A percentile compares a stretch with the other conserved stretches of the same genome.
phyloP scores from a whole-genome alignment of 305 asterid species.

The Withania somnifera region DNA sequence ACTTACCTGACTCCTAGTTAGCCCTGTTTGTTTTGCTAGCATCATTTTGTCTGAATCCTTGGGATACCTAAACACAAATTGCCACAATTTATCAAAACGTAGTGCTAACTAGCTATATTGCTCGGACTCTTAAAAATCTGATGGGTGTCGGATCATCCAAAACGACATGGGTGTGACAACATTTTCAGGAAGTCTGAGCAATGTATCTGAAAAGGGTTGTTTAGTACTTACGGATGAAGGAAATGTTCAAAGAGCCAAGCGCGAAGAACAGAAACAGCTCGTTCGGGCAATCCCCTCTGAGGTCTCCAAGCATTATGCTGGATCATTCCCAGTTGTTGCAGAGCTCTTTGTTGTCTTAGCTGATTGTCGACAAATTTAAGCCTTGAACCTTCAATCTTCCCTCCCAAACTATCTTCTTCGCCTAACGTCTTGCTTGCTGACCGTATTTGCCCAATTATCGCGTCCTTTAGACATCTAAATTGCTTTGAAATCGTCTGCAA shows the following conservation, averaged over 20 bases:
- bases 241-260: slow-evolving; percentile 97
- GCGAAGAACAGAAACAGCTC: slow-evolving; percentile 84
- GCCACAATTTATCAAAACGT: neutral
- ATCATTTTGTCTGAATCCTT: slow-evolving; percentile 89
- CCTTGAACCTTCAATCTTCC: slow-evolving; percentile 57
- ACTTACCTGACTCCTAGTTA: slow-evolving; percentile 82
- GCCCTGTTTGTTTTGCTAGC: slow-evolving; percentile 95
- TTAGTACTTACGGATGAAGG: slow-evolving; percentile 65
- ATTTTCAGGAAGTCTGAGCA: neutral
- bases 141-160: neutral
- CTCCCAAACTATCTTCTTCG: slow-evolving; percentile 53
- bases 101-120: neutral
- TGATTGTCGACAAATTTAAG: slow-evolving; percentile 80
- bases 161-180: neutral
- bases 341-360: slow-evolving; percentile 66
- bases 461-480: slow-evolving; percentile 81
- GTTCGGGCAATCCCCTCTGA: slow-evolving; percentile 87
- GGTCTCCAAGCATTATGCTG: slow-evolving; percentile 98
- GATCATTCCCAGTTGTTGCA: slow-evolving; percentile 94
- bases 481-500: slow-evolving; percentile 82
- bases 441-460: slow-evolving; percentile 57
- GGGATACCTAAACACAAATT: slow-evolving; percentile 51
- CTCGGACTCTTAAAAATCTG: neutral
- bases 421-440: slow-evolving; percentile 61
- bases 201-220: neutral